Evolutionary conservation across 306 rosid genomes (phyloP).

Genomic region (Lithocarpus polystachyus): DNA sequence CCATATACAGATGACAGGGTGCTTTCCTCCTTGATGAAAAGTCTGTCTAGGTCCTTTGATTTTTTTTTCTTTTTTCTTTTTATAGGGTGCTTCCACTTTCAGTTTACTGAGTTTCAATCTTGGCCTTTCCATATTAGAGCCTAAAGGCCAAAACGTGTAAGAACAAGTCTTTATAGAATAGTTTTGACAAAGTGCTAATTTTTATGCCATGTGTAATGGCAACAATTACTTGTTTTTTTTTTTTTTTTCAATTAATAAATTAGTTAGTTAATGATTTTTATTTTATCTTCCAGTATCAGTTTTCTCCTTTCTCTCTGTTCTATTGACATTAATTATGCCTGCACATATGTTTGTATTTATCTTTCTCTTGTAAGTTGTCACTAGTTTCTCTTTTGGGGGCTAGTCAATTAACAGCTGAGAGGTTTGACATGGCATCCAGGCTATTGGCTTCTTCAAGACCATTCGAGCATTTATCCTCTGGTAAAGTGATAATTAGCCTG

Average conservation of each 20-base stretch:
- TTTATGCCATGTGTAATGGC: conserved; percentile 22
- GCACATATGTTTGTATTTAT: no score
- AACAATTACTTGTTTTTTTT: not conserved
- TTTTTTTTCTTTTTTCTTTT: not conserved
- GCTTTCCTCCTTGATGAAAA: conserved; percentile 59
- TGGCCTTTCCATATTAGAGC: conserved; percentile 56
- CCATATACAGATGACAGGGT: conserved; percentile 80
- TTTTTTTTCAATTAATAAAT: not conserved
- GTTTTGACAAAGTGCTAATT: conserved; percentile 29
- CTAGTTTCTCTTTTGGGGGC: no score
- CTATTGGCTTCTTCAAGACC: no score
- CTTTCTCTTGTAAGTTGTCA: no score
- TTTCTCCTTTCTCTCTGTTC: no score
- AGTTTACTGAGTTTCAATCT: conserved; percentile 29
- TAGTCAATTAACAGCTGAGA: no score
- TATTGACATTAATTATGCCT: no score
- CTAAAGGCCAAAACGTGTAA: conserved; percentile 41
- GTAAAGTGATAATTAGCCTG: no score
- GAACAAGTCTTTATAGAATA: conserved; percentile 17
- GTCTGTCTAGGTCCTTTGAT: conserved; percentile 1
- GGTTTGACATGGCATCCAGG: no score
- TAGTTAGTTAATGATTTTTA: not conserved
- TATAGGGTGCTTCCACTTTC: conserved; percentile 32
- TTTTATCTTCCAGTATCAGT: not conserved
- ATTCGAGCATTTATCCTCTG: no score